Base-by-base conservation (phyloP, 2,329 filamentous ascomycete species). In the Pseudogymnoascus sp. region DNA sequence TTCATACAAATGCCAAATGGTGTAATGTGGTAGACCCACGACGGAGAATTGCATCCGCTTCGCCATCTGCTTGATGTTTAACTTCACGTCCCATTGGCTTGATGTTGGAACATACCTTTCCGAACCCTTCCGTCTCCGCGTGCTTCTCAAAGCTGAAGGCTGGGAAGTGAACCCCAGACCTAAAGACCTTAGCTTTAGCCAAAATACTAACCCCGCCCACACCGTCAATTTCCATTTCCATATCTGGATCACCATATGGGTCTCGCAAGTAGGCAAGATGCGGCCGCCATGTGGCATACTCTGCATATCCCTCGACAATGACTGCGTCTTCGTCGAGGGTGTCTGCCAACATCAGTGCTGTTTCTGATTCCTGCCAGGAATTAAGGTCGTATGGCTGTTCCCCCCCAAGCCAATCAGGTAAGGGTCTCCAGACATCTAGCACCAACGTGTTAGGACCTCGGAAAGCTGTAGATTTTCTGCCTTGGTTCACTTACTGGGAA, bases 171-270 rank as follows among this genome's bases (percentile, higher is more conserved):
- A 96, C 93, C 43, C 94, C 94, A 50, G 90, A 88, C 64, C 94
- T 86, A 79, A 99, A 99, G 0, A 99, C 94, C 68, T 88, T 89
- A 1, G 94, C 94, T 75, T 97, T 99, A 50, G 94, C 93, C 68
- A 99, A 76, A 69, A 99, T 99, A 76, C 91, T 97, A 68, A 99
- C 94, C 76, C 94, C 94, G 58, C 94, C 93, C 53, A 99, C 92
- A 66, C 94, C 94, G 68, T 99, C 94, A 68, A 99, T 93, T 70
- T 99, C 94, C 94, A 99, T 97, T 73, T 99, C 94, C 88, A 97
- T 97, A 72, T 99, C 94, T 18, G 93, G 93, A 71, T 99, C 94
- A 38, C 94, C 94, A 70, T 96, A 97, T 1, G 94, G 94, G 72
- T 99, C 94, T 63, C 94, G 88, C 6, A 99, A 83, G 72, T 99